These are phyloP conservation scores for Aspergillus ibericus DNA, from an alignment of 2,329 filamentous ascomycete species.

Conservation along the genomic window DNA sequence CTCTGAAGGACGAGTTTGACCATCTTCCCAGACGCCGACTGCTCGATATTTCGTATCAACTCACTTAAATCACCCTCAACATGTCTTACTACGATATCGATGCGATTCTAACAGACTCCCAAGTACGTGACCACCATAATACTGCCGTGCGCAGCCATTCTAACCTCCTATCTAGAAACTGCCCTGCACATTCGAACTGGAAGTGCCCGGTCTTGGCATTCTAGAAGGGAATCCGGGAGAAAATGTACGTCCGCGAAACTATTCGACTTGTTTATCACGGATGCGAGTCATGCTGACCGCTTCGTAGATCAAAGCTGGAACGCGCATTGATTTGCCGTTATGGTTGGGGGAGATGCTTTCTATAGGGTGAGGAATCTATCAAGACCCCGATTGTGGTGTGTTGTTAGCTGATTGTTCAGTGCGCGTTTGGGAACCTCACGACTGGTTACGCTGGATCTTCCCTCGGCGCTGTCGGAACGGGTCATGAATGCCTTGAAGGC, in stretches of 20 bases:
- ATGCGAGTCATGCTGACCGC: neutral
- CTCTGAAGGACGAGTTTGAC: neutral
- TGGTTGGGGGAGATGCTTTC: slow-evolving; percentile 92
- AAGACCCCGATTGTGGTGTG: neutral
- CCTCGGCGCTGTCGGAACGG: slow-evolving; percentile 70
- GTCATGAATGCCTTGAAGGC: slow-evolving; percentile 90
- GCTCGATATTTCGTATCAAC: neutral
- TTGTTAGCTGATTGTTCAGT: slow-evolving; percentile 23
- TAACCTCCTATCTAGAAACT: slow-evolving; percentile 66
- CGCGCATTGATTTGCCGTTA: slow-evolving; percentile 77
- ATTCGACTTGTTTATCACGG: too few relatives aligned
- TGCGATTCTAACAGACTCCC: slow-evolving; percentile 48
- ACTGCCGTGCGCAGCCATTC: neutral
- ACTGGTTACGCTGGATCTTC: slow-evolving; percentile 78
- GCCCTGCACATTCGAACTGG: slow-evolving; percentile 90
- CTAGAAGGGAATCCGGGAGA: slow-evolving; percentile 77
- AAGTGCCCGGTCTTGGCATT: slow-evolving; percentile 82
- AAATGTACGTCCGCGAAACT: slow-evolving; percentile 44
- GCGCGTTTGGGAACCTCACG: slow-evolving; percentile 51
- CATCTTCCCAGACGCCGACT: neutral
- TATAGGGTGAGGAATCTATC: slow-evolving; percentile 41
- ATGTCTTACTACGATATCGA: slow-evolving; percentile 52
- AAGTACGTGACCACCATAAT: slow-evolving; percentile 27
- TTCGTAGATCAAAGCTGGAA: slow-evolving; percentile 72
- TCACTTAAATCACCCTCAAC: neutral